Conservation (phyloP, 345 rosid species). For the Barbarea vulgaris region DNA sequence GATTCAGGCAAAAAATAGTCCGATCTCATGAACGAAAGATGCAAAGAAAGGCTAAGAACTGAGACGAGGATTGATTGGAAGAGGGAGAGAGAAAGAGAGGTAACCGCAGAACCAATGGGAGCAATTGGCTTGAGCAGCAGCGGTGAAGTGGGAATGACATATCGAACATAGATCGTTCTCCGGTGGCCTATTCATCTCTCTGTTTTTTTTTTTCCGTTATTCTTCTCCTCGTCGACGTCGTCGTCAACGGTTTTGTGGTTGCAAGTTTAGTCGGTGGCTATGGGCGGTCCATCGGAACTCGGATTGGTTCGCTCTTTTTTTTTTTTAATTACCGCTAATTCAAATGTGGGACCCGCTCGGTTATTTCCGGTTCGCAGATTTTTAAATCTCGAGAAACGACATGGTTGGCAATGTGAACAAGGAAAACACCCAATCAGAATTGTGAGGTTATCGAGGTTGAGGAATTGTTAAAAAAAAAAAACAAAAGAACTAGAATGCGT, state of each 20-base stretch:
- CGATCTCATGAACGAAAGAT: neutral
- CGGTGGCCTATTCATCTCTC: conserved; percentile 65
- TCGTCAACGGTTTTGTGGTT: conserved; percentile 1
- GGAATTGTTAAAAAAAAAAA: neutral
- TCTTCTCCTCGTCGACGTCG: neutral
- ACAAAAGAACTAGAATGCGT: neutral
- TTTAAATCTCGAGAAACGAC: neutral
- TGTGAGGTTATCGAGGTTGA: neutral
- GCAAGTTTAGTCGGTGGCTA: conserved; percentile 28
- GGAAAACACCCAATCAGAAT: neutral
- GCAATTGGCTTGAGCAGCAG: conserved; percentile 92
- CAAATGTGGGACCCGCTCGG: neutral
- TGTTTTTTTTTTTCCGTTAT: neutral
- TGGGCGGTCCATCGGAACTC: conserved; percentile 34
- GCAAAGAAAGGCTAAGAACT: neutral
- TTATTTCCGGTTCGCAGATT: neutral
- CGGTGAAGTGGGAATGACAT: conserved; percentile 68
- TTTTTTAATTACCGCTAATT: neutral
- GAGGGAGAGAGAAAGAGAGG: neutral
- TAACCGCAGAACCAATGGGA: conserved; percentile 98
- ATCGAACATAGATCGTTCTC: conserved; percentile 72
- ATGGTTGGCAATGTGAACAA: neutral
- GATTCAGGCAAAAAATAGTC: neutral
- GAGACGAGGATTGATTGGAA: neutral
- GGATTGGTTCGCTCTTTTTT: neutral